phyloP scores from a whole-genome alignment of 306 rosid genomes.

The Quercus alba region DNA sequence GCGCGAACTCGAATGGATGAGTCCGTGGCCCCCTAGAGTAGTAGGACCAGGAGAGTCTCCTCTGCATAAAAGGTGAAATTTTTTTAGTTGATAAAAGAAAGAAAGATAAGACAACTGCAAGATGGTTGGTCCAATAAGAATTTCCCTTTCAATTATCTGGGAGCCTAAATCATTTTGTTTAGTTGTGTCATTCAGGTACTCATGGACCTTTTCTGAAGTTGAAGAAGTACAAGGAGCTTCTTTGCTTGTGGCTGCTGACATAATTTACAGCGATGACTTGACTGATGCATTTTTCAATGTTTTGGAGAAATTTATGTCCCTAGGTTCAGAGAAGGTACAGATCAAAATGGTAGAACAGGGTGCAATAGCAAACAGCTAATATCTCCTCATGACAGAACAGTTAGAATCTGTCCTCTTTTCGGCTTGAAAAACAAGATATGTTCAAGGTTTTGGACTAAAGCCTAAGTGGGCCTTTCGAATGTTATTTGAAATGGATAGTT shows the following conservation, averaged over 20 bases:
- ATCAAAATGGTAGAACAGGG: not conserved
- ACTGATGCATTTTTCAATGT: conserved; percentile 76
- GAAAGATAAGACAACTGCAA: not conserved
- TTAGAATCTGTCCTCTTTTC: not conserved
- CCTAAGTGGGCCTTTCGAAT: not conserved
- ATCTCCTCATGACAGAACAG: not conserved
- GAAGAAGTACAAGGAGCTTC: conserved; percentile 72
- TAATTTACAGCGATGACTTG: conserved; percentile 79
- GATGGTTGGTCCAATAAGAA: not conserved
- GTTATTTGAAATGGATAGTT: not conserved
- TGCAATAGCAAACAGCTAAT: not conserved
- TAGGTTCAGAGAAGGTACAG: conserved; percentile 65
- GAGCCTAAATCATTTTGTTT: conserved; percentile 13
- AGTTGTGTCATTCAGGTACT: conserved; percentile 48
- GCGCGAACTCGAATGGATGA: conserved; percentile 84
- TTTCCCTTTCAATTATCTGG: not conserved
- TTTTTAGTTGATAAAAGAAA: not conserved
- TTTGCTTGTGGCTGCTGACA: conserved; percentile 85
- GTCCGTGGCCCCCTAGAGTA: conserved; percentile 72
- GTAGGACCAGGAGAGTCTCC: conserved; percentile 36
- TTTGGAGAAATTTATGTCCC: conserved; percentile 63
- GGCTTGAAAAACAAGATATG: not conserved
- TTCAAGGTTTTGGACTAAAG: not conserved
- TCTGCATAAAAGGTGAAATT: conserved; percentile 40
- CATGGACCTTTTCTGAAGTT: conserved; percentile 66